These are phyloP conservation scores for Mrakia gelida DNA, from an alignment of 768 basidiomycete genomes.

Conservation along the genomic window DNA sequence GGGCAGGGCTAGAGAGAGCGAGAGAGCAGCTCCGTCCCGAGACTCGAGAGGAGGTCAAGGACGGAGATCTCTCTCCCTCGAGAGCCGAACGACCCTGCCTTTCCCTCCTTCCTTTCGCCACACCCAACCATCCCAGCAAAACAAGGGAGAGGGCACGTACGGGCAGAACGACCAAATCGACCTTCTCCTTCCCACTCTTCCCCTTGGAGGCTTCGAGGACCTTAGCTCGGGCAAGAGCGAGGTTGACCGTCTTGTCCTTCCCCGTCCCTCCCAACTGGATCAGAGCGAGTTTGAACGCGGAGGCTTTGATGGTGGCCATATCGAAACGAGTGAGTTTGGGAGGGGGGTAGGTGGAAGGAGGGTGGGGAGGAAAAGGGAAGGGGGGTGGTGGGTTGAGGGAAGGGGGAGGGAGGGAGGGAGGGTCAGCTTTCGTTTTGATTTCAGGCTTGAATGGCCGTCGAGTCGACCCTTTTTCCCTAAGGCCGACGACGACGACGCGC, in stretches of 20 bases:
- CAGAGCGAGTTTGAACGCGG: slow-evolving; percentile 57
- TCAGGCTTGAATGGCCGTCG: neutral
- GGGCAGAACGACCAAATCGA: slow-evolving; percentile 77
- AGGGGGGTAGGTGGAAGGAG: neutral
- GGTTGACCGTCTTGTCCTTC: slow-evolving; percentile 66
- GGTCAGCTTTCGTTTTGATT: no score
- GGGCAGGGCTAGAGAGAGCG: neutral
- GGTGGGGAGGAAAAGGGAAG: neutral
- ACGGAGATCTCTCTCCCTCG: neutral
- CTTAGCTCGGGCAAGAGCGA: slow-evolving; percentile 75
- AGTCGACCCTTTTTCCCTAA: no score
- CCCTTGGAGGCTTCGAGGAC: slow-evolving; percentile 62
- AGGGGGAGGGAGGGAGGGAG: neutral
- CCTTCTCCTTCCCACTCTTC: slow-evolving; percentile 50
- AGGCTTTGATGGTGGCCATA: slow-evolving; percentile 32
- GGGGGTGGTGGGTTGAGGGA: neutral
- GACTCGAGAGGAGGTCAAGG: neutral
- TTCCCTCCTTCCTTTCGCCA: neutral
- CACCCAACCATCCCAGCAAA: neutral
- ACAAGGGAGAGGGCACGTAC: slow-evolving; percentile 45
- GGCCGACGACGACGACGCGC: no score
- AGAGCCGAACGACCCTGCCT: neutral
- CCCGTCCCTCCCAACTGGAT: slow-evolving; percentile 80
- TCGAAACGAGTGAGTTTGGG: neutral
- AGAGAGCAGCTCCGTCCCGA: neutral